A percentile compares a stretch with the other conserved stretches of the same genome.
These are phyloP conservation scores for Amoeboaphelidium protococcarum DNA, from an alignment of 371 early-diverging fungal genomes.

Conservation along the genomic window DNA sequence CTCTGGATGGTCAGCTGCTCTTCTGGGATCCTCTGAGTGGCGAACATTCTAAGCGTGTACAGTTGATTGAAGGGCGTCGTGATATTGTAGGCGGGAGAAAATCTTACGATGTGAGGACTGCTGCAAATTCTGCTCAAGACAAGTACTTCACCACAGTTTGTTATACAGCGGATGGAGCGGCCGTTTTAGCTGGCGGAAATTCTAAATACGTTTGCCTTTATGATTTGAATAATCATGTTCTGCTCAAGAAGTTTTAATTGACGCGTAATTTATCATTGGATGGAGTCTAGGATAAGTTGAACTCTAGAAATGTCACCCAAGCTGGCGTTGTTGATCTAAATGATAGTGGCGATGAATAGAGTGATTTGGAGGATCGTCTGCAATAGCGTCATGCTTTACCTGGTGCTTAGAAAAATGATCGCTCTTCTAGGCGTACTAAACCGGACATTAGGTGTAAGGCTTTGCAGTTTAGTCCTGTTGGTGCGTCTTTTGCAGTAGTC, in stretches of 20 bases:
- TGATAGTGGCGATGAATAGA: conserved; percentile 37
- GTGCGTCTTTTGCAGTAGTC: conserved; percentile 79
- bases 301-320: conserved; percentile 73
- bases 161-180: conserved; percentile 78
- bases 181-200: conserved; percentile 73
- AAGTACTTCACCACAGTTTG: conserved; percentile 71
- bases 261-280: conserved; percentile 73
- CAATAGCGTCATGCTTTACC: conserved; percentile 40
- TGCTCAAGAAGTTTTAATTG: conserved; percentile 68
- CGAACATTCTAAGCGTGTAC: neutral
- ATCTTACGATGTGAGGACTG: conserved; percentile 36
- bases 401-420: conserved; percentile 43
- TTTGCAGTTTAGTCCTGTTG: conserved; percentile 75
- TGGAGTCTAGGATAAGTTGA: conserved; percentile 63
- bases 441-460: conserved; percentile 54
- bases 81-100: conserved; percentile 77
- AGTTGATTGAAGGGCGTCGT: conserved; percentile 62
- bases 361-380: conserved; percentile 53
- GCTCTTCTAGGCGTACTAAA: conserved; percentile 35
- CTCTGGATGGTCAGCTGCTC: conserved; percentile 68
- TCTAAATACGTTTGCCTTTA: conserved; percentile 86
- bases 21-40: conserved; percentile 49
- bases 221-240: conserved; percentile 36
- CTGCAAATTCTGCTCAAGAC: conserved; percentile 51
- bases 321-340: conserved; percentile 63